Conservation (phyloP, 2,329 filamentous ascomycete genomes). For the Hypoxylon sp. region DNA sequence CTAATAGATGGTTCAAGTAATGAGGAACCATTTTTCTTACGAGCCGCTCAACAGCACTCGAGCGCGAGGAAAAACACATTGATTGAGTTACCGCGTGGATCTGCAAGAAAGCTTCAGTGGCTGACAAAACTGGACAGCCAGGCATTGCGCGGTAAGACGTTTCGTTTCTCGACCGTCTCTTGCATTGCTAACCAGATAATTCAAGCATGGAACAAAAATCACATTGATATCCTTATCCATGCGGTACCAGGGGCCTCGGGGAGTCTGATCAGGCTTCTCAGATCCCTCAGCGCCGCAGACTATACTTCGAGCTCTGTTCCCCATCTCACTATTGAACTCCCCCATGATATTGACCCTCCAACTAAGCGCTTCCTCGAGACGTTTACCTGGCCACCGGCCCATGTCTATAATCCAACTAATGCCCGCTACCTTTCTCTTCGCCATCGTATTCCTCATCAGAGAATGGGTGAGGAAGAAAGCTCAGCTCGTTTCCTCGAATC, state of each 20-base stretch:
- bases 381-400: conserved; percentile 77
- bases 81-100: conserved; percentile 79
- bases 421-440: conserved; percentile 77
- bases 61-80: conserved; percentile 70
- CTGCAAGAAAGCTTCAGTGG: conserved; percentile 79
- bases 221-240: conserved; percentile 87
- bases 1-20: conserved; percentile 77
- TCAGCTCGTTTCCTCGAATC: conserved; percentile 85
- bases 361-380: conserved; percentile 73
- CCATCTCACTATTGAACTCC: conserved; percentile 87
- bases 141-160: conserved; percentile 72
- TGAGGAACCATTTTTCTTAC: conserved; percentile 79
- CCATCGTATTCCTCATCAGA: conserved; percentile 76
- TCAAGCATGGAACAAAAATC: conserved; percentile 81
- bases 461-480: conserved; percentile 76
- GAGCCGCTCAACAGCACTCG: conserved; percentile 70
- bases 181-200: conserved; percentile 43
- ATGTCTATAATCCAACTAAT: conserved; percentile 57
- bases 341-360: conserved; percentile 75
- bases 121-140: conserved; percentile 81
- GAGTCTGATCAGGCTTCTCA: conserved; percentile 81
- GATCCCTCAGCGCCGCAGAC: conserved; percentile 82
- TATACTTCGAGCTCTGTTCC: conserved; percentile 79
- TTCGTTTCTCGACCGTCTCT: conserved; percentile 7
- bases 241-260: conserved; percentile 79